Conservation (phyloP, 2,329 filamentous ascomycete genomes). For the Aschersonia sp. region DNA sequence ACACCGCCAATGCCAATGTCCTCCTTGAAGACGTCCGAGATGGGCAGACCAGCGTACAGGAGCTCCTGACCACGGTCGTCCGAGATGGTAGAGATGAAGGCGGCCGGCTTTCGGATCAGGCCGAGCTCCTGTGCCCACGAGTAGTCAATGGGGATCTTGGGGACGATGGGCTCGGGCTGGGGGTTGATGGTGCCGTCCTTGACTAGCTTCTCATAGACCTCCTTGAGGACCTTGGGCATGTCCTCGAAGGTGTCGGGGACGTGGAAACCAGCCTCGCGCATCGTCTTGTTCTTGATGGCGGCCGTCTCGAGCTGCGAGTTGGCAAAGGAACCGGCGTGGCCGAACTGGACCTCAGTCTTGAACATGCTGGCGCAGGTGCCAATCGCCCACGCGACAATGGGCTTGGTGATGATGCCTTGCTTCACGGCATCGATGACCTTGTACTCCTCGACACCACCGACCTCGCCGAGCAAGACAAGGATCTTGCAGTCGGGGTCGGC, state of each 20-base stretch:
- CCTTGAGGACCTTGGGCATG: conserved; percentile 59
- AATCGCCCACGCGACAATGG: conserved; percentile 97
- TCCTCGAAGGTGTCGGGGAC: conserved; percentile 97
- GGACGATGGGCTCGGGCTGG: conserved; percentile 75
- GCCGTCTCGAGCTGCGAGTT: conserved; percentile 99
- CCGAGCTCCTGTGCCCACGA: conserved; percentile 98
- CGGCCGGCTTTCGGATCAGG: conserved; percentile 97
- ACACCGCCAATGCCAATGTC: conserved; percentile 99
- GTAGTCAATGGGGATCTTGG: conserved; percentile 99
- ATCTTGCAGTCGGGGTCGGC: conserved; percentile 97
- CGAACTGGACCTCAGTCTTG: conserved; percentile 99
- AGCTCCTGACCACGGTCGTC: conserved; percentile 99
- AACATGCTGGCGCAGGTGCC: conserved; percentile 99
- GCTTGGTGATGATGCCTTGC: conserved; percentile 89
- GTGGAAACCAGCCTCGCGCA: conserved; percentile 87
- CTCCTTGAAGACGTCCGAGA: conserved; percentile 98
- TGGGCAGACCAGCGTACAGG: conserved; percentile 96
- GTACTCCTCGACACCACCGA: conserved; percentile 99
- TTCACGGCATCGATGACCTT: conserved; percentile 98
- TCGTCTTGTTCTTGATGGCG: conserved; percentile 88
- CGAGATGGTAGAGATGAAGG: conserved; percentile 99
- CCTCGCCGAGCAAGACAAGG: conserved; percentile 86
- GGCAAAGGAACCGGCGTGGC: conserved; percentile 94
- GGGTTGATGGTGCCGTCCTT: conserved; percentile 74
- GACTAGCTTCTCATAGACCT: conserved; percentile 82